phyloP scores from a whole-genome alignment of 1,139 yeast species.

The Pichia sp. region DNA sequence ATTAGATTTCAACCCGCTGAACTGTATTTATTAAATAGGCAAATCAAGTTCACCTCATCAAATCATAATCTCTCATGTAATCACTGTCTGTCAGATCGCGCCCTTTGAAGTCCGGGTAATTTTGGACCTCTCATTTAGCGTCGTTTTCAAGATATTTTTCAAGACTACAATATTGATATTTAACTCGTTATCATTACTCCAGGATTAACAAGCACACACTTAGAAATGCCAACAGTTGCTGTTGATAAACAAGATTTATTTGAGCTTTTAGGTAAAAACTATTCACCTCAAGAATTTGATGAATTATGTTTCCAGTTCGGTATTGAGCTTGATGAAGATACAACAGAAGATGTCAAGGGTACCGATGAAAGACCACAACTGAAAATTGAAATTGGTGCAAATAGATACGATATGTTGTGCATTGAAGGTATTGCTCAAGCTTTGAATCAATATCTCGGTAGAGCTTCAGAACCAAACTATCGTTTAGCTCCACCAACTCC shows the following conservation, averaged over 20 bases:
- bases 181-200: neutral
- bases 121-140: neutral
- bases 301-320: constrained; percentile 97
- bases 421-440: constrained; percentile 97
- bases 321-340: constrained; percentile 94
- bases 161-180: no score
- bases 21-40: no score
- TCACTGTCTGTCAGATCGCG: neutral
- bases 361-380: constrained; percentile 89
- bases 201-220: neutral
- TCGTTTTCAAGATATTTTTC: neutral
- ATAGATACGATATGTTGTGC: constrained; percentile 96
- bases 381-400: constrained; percentile 96
- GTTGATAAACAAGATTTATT: constrained; percentile 92
- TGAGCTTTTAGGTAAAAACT: constrained; percentile 68
- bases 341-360: constrained; percentile 68
- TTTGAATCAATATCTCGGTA: constrained; percentile 81
- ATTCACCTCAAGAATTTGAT: constrained; percentile 89
- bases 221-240: constrained; percentile 84
- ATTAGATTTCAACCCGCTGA: no score
- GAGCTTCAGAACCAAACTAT: constrained; percentile 56
- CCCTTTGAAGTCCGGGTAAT: neutral
- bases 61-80: no score
- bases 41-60: no score
- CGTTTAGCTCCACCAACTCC: constrained; percentile 56